phyloP scores from a whole-genome alignment of 345 rosid genomes.

The Hibiscus tridactylites region DNA sequence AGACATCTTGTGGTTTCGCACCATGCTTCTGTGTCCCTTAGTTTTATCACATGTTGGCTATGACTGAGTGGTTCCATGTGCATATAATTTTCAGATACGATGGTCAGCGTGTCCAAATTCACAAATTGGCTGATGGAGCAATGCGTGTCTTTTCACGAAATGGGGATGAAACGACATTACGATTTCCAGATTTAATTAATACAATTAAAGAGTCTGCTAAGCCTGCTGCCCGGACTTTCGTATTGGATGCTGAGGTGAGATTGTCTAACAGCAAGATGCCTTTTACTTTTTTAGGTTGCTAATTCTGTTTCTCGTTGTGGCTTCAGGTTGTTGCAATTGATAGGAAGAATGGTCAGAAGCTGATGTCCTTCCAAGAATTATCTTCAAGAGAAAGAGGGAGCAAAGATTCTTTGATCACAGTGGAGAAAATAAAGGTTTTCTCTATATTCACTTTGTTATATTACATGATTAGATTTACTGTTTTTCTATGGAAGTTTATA shows the following conservation, averaged over 20 bases:
- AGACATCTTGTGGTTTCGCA: not conserved
- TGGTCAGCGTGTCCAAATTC: conserved; percentile 93
- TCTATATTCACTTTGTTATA: not conserved
- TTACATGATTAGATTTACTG: not conserved
- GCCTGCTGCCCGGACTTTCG: conserved; percentile 53
- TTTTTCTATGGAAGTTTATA: not conserved
- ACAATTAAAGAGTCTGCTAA: conserved; percentile 45
- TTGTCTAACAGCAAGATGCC: conserved; percentile 11
- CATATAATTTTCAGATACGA: conserved; percentile 55
- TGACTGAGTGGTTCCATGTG: conserved; percentile 1
- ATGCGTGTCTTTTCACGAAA: conserved; percentile 72
- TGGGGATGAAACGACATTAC: conserved; percentile 78
- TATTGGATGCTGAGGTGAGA: conserved; percentile 84
- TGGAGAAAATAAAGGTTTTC: conserved; percentile 60
- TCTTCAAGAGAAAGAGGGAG: conserved; percentile 86
- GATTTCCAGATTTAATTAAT: conserved; percentile 69
- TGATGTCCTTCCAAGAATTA: conserved; percentile 91
- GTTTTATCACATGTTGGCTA: conserved; percentile 9
- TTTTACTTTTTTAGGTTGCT: conserved; percentile 5
- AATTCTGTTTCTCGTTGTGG: conserved; percentile 1
- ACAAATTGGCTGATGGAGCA: conserved; percentile 50
- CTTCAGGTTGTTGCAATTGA: conserved; percentile 79
- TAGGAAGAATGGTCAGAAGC: conserved; percentile 60
- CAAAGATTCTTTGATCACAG: conserved; percentile 46
- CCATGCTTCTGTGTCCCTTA: not conserved